Evolutionary conservation across 768 basidiomycete species (phyloP).

Genomic region (Mycena indigotica): DNA sequence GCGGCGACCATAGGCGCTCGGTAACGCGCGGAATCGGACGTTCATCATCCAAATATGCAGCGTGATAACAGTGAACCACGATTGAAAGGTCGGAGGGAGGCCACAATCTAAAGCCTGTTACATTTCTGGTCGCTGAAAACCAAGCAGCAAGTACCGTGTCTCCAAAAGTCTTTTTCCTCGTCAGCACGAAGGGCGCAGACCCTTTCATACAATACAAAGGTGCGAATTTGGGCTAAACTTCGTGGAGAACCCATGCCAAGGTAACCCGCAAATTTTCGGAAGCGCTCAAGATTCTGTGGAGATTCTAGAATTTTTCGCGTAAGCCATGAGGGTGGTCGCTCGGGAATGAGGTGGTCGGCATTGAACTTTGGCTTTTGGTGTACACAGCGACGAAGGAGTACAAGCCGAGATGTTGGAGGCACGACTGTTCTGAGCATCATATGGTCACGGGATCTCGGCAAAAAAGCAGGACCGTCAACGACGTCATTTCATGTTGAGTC

Average conservation of each 20-base stretch:
- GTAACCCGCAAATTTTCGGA: constrained; percentile 13
- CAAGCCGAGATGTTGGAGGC: neutral
- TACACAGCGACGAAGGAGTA: constrained; percentile 2
- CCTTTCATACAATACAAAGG: constrained; percentile 58
- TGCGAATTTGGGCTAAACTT: constrained; percentile 29
- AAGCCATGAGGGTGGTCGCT: constrained; percentile 11
- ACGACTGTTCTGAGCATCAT: neutral
- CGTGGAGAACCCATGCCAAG: constrained; percentile 13
- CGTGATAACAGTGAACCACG: constrained; percentile 94
- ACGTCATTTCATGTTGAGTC: too few species aligned
- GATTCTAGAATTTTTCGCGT: constrained; percentile 19
- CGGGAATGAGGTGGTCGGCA: constrained; percentile 12
- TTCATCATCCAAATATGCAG: constrained; percentile 91
- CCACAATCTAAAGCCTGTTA: constrained; percentile 64
- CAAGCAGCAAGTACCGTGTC: constrained; percentile 49
- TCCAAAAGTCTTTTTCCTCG: constrained; percentile 65
- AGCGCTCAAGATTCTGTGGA: constrained; percentile 15
- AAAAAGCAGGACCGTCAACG: neutral
- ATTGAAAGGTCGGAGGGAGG: constrained; percentile 91
- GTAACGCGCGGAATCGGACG: constrained; percentile 84
- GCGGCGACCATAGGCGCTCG: constrained; percentile 58
- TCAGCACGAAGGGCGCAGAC: constrained; percentile 61
- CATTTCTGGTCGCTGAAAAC: too few species aligned
- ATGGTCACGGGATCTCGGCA: neutral
- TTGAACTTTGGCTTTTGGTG: constrained; percentile 2